Percentiles rank a stretch among this genome's conserved stretches.
These are phyloP conservation scores for Eucalyptus melliodora DNA, from an alignment of 345 rosid genomes.

Conservation along the genomic window DNA sequence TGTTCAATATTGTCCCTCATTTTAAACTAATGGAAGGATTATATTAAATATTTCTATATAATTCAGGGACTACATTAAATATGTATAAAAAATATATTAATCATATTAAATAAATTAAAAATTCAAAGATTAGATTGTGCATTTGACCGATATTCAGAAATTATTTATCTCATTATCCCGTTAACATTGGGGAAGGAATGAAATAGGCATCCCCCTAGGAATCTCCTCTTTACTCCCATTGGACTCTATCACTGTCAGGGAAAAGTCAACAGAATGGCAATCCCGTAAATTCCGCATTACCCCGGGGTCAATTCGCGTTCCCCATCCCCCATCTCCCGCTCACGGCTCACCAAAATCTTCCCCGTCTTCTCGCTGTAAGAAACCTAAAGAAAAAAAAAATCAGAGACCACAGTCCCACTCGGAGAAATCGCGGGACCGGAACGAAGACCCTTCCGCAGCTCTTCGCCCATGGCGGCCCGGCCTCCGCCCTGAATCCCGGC, in stretches of 20 bases:
- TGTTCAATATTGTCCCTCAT: accelerated
- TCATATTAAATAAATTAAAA: accelerated
- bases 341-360: neutral
- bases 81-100: accelerated
- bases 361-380: neutral
- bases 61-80: accelerated
- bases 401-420: neutral
- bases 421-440: neutral
- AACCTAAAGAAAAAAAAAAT: neutral
- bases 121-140: no score
- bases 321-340: neutral
- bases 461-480: neutral
- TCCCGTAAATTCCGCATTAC: no score
- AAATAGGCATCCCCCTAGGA: no score
- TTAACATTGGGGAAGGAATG: no score
- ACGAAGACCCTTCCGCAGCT: neutral
- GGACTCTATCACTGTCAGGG: no score
- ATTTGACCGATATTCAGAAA: no score
- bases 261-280: neutral
- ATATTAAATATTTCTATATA: accelerated
- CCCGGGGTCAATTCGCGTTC: no score
- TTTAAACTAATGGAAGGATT: no score
- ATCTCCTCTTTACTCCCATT: neutral
- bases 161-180: no score
- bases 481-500: neutral